Evolutionary conservation across 768 basidiomycete species (phyloP), one percentile per base, ranked within the genome.

Genomic region (Xerocomus spinulosus): DNA sequence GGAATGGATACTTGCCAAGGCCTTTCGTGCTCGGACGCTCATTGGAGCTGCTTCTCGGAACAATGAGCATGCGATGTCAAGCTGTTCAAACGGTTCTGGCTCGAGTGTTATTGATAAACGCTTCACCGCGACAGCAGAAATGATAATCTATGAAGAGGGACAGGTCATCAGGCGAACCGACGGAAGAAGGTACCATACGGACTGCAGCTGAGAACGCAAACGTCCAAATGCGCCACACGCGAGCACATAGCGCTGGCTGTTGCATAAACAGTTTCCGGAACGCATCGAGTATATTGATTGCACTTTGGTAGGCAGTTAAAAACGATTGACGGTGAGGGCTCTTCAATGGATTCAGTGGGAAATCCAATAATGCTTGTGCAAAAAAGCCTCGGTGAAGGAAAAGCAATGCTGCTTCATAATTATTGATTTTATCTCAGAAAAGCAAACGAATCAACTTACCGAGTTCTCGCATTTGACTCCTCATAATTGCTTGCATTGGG

Each of bases 141-240:
- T 66, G 25, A 79, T 69, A 13, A 82, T 66, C 80, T 81, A 35
- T 44, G 36, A 24, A 29, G 34, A 20, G 41, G 48, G 13, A 15
- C 9, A 10, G 38, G 24, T 53, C 33, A 30, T 32, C 17, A 23
- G 38, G 18, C 12, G 9, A 18, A 35, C 12, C 24, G 13, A 17
- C 15, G 20, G 25, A 28, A 6, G 46, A 48, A 12, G 33, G 13
- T n/a, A 39, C 17, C 50, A 36, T 12, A 54, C 74, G 61, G 58
- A 81, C 79, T 32, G 78, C 72, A 14, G 82, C 74, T 12, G 75
- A 70, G 57, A 82, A 82, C 1, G 75, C 69, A 39, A 74, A 65
- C 2, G 79, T 72, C 82, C 82, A 84, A 46, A 80, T 74, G 44
- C 72, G 69, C 79, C 79, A 83, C 23, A 84, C 63, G 14, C 81